Percentiles rank a stretch among this genome's conserved stretches.
These are phyloP conservation scores for Pyrenophora seminiperda DNA, from an alignment of 2,329 filamentous ascomycete genomes.

Conservation along the genomic window DNA sequence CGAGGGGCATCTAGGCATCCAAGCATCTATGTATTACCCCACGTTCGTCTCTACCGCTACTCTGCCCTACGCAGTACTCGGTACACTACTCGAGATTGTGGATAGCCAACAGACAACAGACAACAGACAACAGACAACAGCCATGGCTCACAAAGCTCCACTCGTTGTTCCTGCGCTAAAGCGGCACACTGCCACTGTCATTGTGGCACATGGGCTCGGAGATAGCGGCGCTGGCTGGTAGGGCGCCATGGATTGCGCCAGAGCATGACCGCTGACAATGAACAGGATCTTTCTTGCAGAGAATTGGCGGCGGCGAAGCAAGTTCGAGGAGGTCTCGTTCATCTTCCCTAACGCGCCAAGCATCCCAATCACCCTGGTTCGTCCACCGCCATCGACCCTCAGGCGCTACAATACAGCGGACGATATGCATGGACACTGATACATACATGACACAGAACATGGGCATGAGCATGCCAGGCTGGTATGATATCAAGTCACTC, in stretches of 20 bases:
- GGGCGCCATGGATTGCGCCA: conserved; percentile 16
- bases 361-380: conserved; percentile 83
- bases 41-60: conserved; percentile 15
- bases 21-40: no score
- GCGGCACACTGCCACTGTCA: conserved; percentile 90
- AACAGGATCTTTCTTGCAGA: conserved; percentile 75
- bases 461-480: conserved; percentile 82
- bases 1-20: conserved; percentile 6
- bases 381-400: conserved; percentile 32
- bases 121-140: no score
- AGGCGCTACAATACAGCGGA: not conserved
- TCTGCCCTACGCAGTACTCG: no score
- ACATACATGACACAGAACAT: conserved; percentile 61
- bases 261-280: conserved; percentile 18
- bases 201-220: conserved; percentile 90
- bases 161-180: conserved; percentile 78
- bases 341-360: conserved; percentile 88
- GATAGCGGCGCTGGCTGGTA: conserved; percentile 79
- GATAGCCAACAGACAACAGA: no score
- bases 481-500: conserved; percentile 74
- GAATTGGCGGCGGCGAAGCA: conserved; percentile 79
- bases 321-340: conserved; percentile 89
- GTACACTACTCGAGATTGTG: conserved; percentile 2
- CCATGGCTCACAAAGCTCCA: conserved; percentile 50
- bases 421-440: not conserved